Percentiles rank a stretch among this genome's conserved stretches.
phyloP scores from a whole-genome alignment of 192 early-diverging fungal genomes.

The Coemansia sp. region DNA sequence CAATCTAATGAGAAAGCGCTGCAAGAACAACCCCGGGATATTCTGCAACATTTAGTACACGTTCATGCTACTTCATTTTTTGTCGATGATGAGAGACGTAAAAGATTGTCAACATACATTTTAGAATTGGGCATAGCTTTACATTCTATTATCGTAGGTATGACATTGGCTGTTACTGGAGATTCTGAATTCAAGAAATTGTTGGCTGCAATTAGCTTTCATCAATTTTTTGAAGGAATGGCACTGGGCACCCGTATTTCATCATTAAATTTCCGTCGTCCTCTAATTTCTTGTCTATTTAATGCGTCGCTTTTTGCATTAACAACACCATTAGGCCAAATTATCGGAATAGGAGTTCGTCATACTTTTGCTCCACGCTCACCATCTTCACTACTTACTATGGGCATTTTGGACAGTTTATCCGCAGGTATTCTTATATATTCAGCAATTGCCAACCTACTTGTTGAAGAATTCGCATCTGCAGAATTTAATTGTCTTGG shows the following conservation, averaged over 20 bases:
- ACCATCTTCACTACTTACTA: slow-evolving; percentile 57
- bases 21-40: neutral
- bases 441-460: slow-evolving; percentile 70
- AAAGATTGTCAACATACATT: slow-evolving; percentile 62
- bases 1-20: neutral
- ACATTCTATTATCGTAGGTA: slow-evolving; percentile 76
- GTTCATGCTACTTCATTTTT: slow-evolving; percentile 16
- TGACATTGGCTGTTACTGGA: slow-evolving; percentile 63
- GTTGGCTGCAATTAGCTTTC: slow-evolving; percentile 66
- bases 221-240: slow-evolving; percentile 78
- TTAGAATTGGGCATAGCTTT: slow-evolving; percentile 76
- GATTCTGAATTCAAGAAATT: slow-evolving; percentile 59
- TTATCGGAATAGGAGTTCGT: slow-evolving; percentile 72
- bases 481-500: slow-evolving; percentile 49
- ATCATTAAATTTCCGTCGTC: slow-evolving; percentile 42
- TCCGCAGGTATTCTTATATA: slow-evolving; percentile 84
- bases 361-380: slow-evolving; percentile 61
- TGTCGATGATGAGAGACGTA: slow-evolving; percentile 22
- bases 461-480: slow-evolving; percentile 68
- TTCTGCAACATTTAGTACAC: slow-evolving; percentile 11
- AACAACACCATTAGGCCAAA: slow-evolving; percentile 82
- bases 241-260: slow-evolving; percentile 74
- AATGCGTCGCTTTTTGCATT: slow-evolving; percentile 64
- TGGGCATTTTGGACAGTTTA: slow-evolving; percentile 76
- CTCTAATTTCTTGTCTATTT: slow-evolving; percentile 52